Conservation (phyloP, 345 rosid genomes). For the Eucalyptus cloeziana region DNA sequence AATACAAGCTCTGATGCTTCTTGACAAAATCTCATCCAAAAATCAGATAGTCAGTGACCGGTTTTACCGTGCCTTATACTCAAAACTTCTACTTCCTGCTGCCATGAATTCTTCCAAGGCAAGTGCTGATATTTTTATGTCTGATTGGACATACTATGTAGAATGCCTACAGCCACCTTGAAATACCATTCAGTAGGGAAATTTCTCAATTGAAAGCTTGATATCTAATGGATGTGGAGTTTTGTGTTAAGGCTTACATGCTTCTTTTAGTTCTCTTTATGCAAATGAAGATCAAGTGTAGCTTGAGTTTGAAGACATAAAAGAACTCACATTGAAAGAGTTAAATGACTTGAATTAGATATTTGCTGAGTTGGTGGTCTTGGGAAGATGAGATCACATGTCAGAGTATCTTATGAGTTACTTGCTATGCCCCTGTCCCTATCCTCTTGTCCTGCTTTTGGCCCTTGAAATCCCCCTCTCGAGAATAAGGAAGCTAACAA, state of each 20-base stretch:
- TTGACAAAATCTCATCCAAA: constrained; percentile 91
- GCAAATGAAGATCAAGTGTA: neutral
- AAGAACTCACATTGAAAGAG: neutral
- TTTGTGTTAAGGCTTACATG: neutral
- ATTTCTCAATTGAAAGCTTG: neutral
- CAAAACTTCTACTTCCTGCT: constrained; percentile 85
- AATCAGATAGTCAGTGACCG: constrained; percentile 93
- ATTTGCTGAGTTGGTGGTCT: neutral
- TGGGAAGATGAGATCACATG: neutral
- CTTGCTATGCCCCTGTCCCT: neutral
- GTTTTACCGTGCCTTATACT: constrained; percentile 86
- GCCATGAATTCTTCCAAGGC: constrained; percentile 95
- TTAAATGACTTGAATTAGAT: neutral
- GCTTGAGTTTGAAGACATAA: neutral
- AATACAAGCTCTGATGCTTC: constrained; percentile 91
- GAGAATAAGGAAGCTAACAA: neutral
- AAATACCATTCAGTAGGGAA: neutral
- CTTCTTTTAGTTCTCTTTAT: neutral
- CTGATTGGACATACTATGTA: neutral
- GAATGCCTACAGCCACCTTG: neutral
- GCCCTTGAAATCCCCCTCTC: neutral
- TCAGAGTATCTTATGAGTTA: neutral
- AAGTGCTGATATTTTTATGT: constrained; percentile 5
- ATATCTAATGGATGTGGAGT: neutral
- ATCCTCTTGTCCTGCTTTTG: neutral